phyloP scores from a whole-genome alignment of 768 basidiomycete genomes.

The Trametes cingulata region DNA sequence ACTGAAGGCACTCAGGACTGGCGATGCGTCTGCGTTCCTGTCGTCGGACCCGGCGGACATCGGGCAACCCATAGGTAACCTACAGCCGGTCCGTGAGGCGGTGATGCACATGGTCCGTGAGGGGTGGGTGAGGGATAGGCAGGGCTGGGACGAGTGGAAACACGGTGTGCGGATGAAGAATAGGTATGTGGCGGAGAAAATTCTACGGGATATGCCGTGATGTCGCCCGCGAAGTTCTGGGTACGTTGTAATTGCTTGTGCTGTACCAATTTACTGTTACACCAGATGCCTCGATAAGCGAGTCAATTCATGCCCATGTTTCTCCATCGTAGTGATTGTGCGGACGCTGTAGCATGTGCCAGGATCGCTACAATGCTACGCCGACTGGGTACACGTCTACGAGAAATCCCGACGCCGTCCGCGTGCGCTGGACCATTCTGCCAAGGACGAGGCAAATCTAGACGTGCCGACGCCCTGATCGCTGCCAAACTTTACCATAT shows the following conservation, averaged over 20 bases:
- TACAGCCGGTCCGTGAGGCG: conserved; percentile 22
- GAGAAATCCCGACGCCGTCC: no score
- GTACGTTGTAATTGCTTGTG: neutral
- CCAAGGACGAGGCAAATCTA: neutral
- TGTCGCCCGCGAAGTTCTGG: no score
- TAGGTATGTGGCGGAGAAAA: conserved; percentile 31
- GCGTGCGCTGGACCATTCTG: neutral
- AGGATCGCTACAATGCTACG: no score
- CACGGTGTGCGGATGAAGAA: conserved; percentile 35
- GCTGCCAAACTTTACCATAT: neutral
- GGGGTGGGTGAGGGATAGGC: conserved; percentile 35
- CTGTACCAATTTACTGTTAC: neutral
- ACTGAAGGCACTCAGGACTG: conserved; percentile 38
- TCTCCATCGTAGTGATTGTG: no score
- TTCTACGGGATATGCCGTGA: conserved; percentile 34
- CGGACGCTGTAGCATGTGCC: no score
- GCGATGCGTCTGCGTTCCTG: conserved; percentile 31
- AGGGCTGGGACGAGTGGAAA: conserved; percentile 34
- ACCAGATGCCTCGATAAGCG: neutral
- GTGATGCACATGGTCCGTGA: conserved; percentile 33
- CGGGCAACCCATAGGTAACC: conserved; percentile 19
- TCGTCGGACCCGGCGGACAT: conserved; percentile 17
- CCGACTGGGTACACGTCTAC: no score
- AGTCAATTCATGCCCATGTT: no score
- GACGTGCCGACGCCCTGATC: neutral